A percentile compares a stretch with the other conserved stretches of the same genome.
These are phyloP conservation scores for Brassica rapa DNA, from an alignment of 345 rosid genomes.

Conservation along the genomic window DNA sequence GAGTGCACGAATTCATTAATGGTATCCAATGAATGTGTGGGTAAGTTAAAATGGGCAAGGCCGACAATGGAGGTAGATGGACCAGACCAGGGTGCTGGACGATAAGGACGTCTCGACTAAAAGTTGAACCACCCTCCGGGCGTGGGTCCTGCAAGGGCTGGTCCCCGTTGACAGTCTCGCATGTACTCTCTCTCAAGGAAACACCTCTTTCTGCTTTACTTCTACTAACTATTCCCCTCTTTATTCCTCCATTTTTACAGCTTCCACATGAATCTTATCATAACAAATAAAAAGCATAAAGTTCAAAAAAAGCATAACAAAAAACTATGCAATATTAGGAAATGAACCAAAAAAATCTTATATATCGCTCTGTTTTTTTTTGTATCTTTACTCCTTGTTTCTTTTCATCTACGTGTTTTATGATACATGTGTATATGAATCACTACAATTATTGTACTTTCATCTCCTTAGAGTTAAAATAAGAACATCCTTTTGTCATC, in stretches of 20 bases:
- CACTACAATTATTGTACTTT: constrained; percentile 13
- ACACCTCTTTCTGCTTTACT: constrained; percentile 2
- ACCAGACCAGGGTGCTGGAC: constrained; percentile 32
- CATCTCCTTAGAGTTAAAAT: not conserved
- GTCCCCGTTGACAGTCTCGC: not conserved
- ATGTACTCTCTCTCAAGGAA: constrained; percentile 9
- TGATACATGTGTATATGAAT: not conserved
- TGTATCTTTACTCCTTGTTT: constrained; percentile 19
- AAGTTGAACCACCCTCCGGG: constrained; percentile 14
- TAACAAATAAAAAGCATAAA: not conserved
- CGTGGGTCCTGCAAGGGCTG: not conserved
- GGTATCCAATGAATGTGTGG: not conserved
- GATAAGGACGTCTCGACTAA: constrained; percentile 26
- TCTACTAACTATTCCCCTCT: not conserved
- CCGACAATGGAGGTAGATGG: constrained; percentile 18
- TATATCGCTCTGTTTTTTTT: not conserved
- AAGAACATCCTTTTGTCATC: constrained; percentile 1
- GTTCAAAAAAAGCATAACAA: not conserved
- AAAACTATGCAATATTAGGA: not conserved
- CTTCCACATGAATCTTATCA: constrained; percentile 23
- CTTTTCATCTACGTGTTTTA: not conserved
- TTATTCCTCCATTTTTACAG: constrained; percentile 13
- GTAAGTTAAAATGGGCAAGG: not conserved
- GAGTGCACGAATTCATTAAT: not conserved
- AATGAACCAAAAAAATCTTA: not conserved